A percentile compares a stretch with the other conserved stretches of the same genome.
phyloP scores from a whole-genome alignment of 1,139 yeast species.

The Zygosaccharomyces pseudobailii region DNA sequence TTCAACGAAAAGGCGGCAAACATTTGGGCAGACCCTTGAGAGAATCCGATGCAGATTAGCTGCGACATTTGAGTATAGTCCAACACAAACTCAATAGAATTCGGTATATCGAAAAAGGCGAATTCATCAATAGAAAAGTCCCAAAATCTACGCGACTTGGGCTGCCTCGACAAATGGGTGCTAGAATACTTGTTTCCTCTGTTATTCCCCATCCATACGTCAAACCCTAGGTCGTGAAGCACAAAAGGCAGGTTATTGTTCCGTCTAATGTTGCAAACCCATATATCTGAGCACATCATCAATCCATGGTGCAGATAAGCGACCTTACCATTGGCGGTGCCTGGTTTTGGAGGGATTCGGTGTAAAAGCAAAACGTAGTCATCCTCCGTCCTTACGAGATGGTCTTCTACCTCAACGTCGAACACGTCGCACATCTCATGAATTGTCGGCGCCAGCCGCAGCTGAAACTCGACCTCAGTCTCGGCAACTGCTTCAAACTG shows the following conservation, averaged over 20 bases:
- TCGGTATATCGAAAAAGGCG: conserved; percentile 79
- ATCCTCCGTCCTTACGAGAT: conserved; percentile 46
- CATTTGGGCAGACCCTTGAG: conserved; percentile 91
- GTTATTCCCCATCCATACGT: conserved; percentile 91
- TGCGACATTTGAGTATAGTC: conserved; percentile 39
- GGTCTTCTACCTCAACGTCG: conserved; percentile 68
- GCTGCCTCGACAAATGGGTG: conserved; percentile 40
- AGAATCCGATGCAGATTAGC: conserved; percentile 74
- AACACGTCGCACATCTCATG: conserved; percentile 58
- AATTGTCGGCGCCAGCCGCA: conserved; percentile 46
- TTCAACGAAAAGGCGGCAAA: conserved; percentile 51
- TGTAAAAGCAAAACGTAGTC: conserved; percentile 53
- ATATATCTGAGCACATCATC: conserved; percentile 84
- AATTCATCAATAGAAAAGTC: conserved; percentile 81
- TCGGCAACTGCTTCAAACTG: conserved; percentile 19
- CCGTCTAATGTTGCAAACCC: conserved; percentile 70
- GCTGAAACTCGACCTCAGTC: conserved; percentile 33
- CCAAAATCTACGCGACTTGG: conserved; percentile 58
- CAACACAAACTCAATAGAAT: conserved; percentile 60
- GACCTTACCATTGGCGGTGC: conserved; percentile 39
- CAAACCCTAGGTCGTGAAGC: conserved; percentile 75
- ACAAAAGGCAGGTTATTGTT: conserved; percentile 67
- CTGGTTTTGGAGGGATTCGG: conserved; percentile 42
- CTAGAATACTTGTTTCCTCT: conserved; percentile 84
- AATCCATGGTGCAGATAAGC: conserved; percentile 88